A percentile compares a stretch with the other conserved stretches of the same genome.
Evolutionary conservation across 2,329 filamentous ascomycete species (phyloP).

Genomic region (Anisogramma anomala): DNA sequence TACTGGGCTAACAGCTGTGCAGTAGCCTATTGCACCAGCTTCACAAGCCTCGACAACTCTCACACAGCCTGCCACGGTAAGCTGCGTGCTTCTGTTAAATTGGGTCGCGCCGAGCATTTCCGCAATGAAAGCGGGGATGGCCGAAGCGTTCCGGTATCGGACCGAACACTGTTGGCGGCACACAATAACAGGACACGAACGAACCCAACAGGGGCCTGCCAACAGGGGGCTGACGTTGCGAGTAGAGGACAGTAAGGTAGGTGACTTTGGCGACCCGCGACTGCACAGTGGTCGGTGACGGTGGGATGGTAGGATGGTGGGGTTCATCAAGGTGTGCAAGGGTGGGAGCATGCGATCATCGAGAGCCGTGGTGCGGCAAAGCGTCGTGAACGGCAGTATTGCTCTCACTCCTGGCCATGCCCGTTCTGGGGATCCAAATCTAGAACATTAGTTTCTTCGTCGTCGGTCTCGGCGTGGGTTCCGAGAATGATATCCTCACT

Average conservation of each 20-base stretch:
- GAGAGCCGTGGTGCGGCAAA: neutral
- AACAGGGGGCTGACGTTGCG: neutral
- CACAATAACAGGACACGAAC: conserved; percentile 2
- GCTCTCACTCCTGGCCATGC: conserved; percentile 15
- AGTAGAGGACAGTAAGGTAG: too few relatives aligned
- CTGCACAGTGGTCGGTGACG: too few relatives aligned
- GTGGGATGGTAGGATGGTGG: too few relatives aligned
- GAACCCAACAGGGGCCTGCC: too few relatives aligned
- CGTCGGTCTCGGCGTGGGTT: conserved; percentile 21
- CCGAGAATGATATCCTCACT: conserved; percentile 52
- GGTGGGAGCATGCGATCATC: neutral
- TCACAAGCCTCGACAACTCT: neutral
- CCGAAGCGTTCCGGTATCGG: conserved; percentile 10
- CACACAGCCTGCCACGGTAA: neutral
- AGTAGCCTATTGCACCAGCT: too few relatives aligned
- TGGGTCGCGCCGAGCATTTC: conserved; percentile 10
- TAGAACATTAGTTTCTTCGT: conserved; percentile 22
- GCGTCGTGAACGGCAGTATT: neutral
- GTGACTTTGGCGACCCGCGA: too few relatives aligned
- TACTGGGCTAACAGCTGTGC: too few relatives aligned
- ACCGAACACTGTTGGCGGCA: conserved; percentile 10
- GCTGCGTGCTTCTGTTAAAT: neutral
- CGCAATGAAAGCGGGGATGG: conserved; percentile 13
- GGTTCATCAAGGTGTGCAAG: too few relatives aligned
- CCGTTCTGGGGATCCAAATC: conserved; percentile 17